Base-by-base conservation (phyloP, 371 early-diverging fungal species). In the Mortierella sp. region DNA sequence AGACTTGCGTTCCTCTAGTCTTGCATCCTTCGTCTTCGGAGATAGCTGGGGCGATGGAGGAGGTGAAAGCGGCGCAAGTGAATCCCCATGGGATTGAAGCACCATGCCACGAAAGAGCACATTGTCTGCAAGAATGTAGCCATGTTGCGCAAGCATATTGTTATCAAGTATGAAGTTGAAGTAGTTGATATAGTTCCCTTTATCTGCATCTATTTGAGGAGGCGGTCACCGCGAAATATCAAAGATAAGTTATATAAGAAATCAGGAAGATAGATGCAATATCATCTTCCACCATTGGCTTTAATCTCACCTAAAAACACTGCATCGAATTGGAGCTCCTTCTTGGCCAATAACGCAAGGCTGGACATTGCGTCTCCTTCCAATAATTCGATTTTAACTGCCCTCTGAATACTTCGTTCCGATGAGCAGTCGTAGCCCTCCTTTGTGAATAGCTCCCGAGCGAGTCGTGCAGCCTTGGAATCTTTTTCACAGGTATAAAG, bases 111-210 rank as follows among this genome's bases (percentile, higher is more conserved):
- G 28, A 21, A 55, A 68, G 52, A 74, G 86, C 76, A 88, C 87
- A 77, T 92, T 92, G 68, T 92, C 92, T 2, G 74, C 89, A 9
- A 91, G 24, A 19, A 92, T 85, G 33, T 88, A 67, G 5, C 92
- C 92, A 24, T 83, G 36, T 3, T 86, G 75, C 4, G 85, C 41
- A 13, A 92, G 76, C 15, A 92, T 64, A 43, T 88, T 67, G 32
- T 86, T 76, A 13, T 87, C 81, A 65, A 91, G 76, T 10, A 91
- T 86, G 16, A 65, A 65, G 48, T 91, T 80, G 50, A 77, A 89
- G 65, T 92, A 90, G 2, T 84, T 70, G 48, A 88, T 77, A 61
- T 91, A 91, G 16, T 84, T 86, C 8, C 83, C 79, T 62, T 92
- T 92, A 74, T 92, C 86, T 7, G 92, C 92, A 83, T 92, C 92